Conservation (phyloP, 768 basidiomycete genomes). For the button mushroom (Agaricus bisporus) region DNA sequence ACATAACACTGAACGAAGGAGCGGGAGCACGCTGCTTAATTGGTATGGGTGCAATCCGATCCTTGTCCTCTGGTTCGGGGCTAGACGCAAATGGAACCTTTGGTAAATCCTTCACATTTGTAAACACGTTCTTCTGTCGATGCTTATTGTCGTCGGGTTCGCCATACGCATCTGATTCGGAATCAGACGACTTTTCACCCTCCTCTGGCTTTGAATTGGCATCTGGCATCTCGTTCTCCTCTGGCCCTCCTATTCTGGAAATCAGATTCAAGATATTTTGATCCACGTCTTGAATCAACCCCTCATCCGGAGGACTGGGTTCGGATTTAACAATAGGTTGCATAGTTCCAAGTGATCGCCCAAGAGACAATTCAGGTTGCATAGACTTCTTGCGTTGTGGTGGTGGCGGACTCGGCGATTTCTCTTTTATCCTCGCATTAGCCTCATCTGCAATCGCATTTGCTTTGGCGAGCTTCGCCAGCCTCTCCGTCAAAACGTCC, state of each 20-base stretch:
- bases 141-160: constrained; percentile 9
- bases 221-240: constrained; percentile 4
- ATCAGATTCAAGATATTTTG: constrained; percentile 36
- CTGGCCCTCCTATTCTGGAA: constrained; percentile 29
- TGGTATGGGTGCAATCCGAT: constrained; percentile 46
- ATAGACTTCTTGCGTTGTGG: neutral
- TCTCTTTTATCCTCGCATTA: constrained; percentile 31
- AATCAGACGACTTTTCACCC: constrained; percentile 2
- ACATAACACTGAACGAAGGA: constrained; percentile 57
- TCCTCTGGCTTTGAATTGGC: constrained; percentile 9
- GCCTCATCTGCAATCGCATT: constrained; percentile 27
- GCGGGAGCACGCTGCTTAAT: constrained; percentile 51
- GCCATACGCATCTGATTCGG: constrained; percentile 19
- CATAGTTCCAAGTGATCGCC: constrained; percentile 5
- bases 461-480: constrained; percentile 33
- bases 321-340: constrained; percentile 10
- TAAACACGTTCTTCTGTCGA: constrained; percentile 3
- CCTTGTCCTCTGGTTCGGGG: constrained; percentile 10
- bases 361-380: constrained; percentile 1
- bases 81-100: constrained; percentile 12
- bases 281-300: constrained; percentile 36
- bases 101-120: neutral
- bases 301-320: constrained; percentile 32
- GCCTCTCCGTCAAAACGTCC: constrained; percentile 35
- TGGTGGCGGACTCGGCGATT: constrained; percentile 6